Percentiles rank a stretch among this genome's conserved stretches.
phyloP scores from a whole-genome alignment of 1,139 yeast species.

The Meyerozyma athensensis region DNA sequence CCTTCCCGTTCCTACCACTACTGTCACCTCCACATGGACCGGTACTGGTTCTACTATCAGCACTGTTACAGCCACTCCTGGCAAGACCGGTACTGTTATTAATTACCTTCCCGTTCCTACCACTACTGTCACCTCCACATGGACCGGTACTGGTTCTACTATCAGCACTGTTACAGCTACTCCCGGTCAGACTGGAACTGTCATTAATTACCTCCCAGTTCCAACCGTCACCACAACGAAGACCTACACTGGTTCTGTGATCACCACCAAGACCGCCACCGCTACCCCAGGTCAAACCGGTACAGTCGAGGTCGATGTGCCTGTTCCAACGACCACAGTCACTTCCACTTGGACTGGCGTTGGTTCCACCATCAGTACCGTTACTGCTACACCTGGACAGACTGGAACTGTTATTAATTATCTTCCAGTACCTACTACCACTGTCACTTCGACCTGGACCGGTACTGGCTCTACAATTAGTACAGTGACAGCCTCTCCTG shows the following conservation, averaged over 20 bases:
- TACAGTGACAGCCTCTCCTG: slow-evolving; percentile 2
- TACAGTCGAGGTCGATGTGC: slow-evolving; percentile 9
- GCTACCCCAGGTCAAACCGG: slow-evolving; percentile 8
- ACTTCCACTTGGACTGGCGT: slow-evolving; percentile 9
- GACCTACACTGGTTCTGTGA: slow-evolving; percentile 6
- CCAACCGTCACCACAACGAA: slow-evolving; percentile 9
- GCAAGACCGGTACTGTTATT: slow-evolving; percentile 1
- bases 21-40: slow-evolving; percentile 8
- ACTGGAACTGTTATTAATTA: slow-evolving; percentile 6
- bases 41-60: slow-evolving; percentile 6
- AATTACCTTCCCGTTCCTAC: slow-evolving; percentile 5
- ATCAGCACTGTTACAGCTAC: slow-evolving; percentile 4
- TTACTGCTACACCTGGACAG: slow-evolving; percentile 8
- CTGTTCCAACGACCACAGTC: slow-evolving; percentile 6
- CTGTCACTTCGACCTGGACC: slow-evolving; percentile 3
- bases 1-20: slow-evolving; percentile 7
- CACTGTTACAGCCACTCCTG: slow-evolving; percentile 1
- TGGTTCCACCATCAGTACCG: slow-evolving; percentile 6
- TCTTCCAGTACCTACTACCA: slow-evolving; percentile 4
- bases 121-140: slow-evolving; percentile 5
- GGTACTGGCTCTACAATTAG: slow-evolving; percentile 2
- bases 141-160: slow-evolving; percentile 4
- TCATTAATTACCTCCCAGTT: slow-evolving; percentile 12
- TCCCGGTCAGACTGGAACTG: slow-evolving; percentile 12
- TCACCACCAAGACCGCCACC: slow-evolving; percentile 8